phyloP scores from a whole-genome alignment of 345 rosid species.

The Dipteronia sinensis region DNA sequence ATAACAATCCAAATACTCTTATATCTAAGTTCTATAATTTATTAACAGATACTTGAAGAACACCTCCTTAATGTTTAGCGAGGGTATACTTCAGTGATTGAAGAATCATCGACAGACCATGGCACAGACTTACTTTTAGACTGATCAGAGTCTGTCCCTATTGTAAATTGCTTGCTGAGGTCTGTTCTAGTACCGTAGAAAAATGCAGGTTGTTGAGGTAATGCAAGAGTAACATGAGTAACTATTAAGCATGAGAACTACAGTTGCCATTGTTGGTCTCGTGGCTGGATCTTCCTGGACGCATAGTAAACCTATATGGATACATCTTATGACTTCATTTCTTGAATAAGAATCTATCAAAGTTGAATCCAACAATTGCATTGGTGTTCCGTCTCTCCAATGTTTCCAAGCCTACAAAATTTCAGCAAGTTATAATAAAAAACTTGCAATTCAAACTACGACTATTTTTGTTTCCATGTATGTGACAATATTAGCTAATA shows the following conservation, averaged over 20 bases:
- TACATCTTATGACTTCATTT: too few relatives aligned
- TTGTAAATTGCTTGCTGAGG: neutral
- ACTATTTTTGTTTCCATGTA: neutral
- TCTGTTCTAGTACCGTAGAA: conserved; percentile 21
- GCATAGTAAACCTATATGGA: too few relatives aligned
- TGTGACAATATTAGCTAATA: neutral
- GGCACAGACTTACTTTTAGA: neutral
- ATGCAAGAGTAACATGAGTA: conserved; percentile 32
- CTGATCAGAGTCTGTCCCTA: neutral
- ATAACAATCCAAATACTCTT: too few relatives aligned
- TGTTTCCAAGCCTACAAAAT: too few relatives aligned
- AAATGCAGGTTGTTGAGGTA: conserved; percentile 43
- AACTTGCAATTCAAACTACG: neutral
- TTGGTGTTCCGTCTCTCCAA: too few relatives aligned
- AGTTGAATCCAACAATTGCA: too few relatives aligned
- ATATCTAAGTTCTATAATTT: too few relatives aligned
- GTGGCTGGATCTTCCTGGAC: too few relatives aligned
- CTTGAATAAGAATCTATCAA: too few relatives aligned
- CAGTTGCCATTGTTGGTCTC: too few relatives aligned
- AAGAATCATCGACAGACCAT: conserved; percentile 13
- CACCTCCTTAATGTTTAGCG: neutral
- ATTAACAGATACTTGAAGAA: too few relatives aligned
- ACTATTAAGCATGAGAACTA: too few relatives aligned
- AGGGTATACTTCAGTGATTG: conserved; percentile 15
- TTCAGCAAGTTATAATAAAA: neutral